Percentiles rank a stretch among this genome's conserved stretches.
Conservation (phyloP, 2,329 filamentous ascomycete genomes). For the Claviceps sorghi region DNA sequence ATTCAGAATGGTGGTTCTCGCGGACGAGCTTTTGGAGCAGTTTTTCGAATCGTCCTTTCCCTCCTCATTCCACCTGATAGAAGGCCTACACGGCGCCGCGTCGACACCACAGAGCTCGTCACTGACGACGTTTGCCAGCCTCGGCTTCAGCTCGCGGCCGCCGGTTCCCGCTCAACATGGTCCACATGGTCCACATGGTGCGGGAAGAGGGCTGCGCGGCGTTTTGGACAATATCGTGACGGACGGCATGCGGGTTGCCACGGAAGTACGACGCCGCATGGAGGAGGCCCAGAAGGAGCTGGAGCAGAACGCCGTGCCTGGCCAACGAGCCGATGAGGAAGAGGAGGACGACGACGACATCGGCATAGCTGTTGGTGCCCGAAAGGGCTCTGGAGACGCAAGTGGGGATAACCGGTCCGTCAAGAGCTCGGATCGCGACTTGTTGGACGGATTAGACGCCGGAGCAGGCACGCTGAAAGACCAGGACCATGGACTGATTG, state of each 20-base stretch:
- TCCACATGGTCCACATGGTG: slow-evolving; percentile 28
- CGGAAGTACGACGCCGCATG: slow-evolving; percentile 81
- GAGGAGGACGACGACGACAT: slow-evolving; percentile 51
- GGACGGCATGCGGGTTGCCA: slow-evolving; percentile 90
- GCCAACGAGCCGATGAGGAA: slow-evolving; percentile 52
- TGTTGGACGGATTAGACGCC: slow-evolving; percentile 61
- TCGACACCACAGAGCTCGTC: slow-evolving; percentile 34
- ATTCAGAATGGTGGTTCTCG: slow-evolving; percentile 96
- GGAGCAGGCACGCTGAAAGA: slow-evolving; percentile 38
- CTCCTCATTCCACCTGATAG: slow-evolving; percentile 76
- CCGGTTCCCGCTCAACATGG: slow-evolving; percentile 24
- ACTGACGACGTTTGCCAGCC: slow-evolving; percentile 72
- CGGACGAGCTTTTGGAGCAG: slow-evolving; percentile 86
- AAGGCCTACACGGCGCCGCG: slow-evolving; percentile 32
- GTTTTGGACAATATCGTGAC: slow-evolving; percentile 96
- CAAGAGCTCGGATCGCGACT: slow-evolving; percentile 51
- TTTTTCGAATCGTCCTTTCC: slow-evolving; percentile 97
- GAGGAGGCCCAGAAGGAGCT: slow-evolving; percentile 89
- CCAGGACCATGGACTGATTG: slow-evolving; percentile 20
- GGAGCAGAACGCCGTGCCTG: slow-evolving; percentile 62
- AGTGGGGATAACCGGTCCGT: slow-evolving; percentile 47
- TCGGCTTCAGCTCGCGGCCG: slow-evolving; percentile 38
- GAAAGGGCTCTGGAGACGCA: slow-evolving; percentile 19
- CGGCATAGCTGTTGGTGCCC: slow-evolving; percentile 28
- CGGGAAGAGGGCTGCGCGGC: slow-evolving; percentile 65